Evolutionary conservation across 1,284 basidiomycete species (phyloP).

Genomic region (Fomitopsis schrenkii): DNA sequence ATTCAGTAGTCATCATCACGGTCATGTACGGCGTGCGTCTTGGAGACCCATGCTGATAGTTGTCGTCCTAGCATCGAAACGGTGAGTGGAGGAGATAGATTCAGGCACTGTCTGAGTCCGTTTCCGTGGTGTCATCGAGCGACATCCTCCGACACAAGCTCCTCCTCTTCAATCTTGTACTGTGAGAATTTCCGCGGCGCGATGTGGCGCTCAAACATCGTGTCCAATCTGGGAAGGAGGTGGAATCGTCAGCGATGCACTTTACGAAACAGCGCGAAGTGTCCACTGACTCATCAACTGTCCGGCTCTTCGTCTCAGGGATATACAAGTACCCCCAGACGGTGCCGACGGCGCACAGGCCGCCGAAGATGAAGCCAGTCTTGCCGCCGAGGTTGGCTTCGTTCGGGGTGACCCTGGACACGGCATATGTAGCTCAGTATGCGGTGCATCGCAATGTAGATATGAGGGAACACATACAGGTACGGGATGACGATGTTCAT

Average conservation of each 20-base stretch:
- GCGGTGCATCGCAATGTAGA: not conserved
- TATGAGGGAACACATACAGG: not conserved
- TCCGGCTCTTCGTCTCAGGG: conserved; percentile 9
- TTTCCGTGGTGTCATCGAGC: not conserved
- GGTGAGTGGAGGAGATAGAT: too few species aligned
- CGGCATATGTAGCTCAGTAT: not conserved
- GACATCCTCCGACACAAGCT: not conserved
- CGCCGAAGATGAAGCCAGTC: conserved; percentile 11
- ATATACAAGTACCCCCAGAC: conserved; percentile 9
- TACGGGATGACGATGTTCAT: conserved; percentile 9
- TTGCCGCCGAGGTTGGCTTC: conserved; percentile 11
- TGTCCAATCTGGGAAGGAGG: not conserved
- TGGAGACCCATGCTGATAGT: too few species aligned
- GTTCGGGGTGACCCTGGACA: conserved; percentile 6
- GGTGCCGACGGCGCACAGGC: conserved; percentile 5
- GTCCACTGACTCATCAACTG: conserved; percentile 7
- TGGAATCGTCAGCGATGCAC: not conserved
- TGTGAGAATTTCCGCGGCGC: conserved; percentile 5
- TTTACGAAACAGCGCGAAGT: not conserved
- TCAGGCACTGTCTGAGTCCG: too few species aligned
- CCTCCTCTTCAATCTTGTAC: conserved; percentile 3
- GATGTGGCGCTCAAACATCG: conserved; percentile 5
- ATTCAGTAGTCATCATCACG: not conserved
- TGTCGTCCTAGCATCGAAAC: too few species aligned
- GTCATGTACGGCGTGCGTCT: not conserved